phyloP scores from a whole-genome alignment of 2,329 filamentous ascomycete species.

The Leptographium radiaticola region DNA sequence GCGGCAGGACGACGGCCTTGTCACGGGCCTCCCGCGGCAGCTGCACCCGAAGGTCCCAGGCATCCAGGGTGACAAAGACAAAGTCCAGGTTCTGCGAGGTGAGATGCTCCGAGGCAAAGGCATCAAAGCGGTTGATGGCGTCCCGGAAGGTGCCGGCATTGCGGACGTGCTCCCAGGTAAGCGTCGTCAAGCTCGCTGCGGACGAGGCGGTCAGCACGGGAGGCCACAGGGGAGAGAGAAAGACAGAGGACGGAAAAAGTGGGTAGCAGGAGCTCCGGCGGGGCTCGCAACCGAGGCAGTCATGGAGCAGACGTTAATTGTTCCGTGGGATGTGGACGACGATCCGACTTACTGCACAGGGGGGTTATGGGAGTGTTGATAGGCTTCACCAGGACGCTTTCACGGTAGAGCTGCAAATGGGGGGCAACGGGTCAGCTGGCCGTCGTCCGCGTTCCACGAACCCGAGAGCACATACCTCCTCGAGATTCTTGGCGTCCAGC shows the following conservation, averaged over 20 bases:
- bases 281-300: neutral
- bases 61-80: constrained; percentile 94
- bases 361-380: constrained; percentile 98
- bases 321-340: too few species aligned
- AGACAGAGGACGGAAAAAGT: neutral
- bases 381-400: constrained; percentile 94
- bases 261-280: neutral
- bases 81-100: constrained; percentile 88
- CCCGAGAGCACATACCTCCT: constrained; percentile 53
- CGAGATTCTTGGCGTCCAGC: constrained; percentile 77
- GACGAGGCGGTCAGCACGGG: constrained; percentile 1
- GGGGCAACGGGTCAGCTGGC: neutral
- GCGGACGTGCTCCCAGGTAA: constrained; percentile 98
- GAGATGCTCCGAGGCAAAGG: constrained; percentile 85
- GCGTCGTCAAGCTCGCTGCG: constrained; percentile 83
- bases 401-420: constrained; percentile 65
- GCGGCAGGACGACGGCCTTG: constrained; percentile 91
- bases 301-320: neutral
- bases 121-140: constrained; percentile 87
- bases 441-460: neutral
- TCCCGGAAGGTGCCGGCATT: constrained; percentile 96
- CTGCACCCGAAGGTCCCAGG: constrained; percentile 96
- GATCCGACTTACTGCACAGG: constrained; percentile 74
- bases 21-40: constrained; percentile 94
- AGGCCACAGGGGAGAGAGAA: neutral